These are phyloP conservation scores for Aspergillus tamarii DNA, from an alignment of 2,329 filamentous ascomycete species.

Conservation along the genomic window DNA sequence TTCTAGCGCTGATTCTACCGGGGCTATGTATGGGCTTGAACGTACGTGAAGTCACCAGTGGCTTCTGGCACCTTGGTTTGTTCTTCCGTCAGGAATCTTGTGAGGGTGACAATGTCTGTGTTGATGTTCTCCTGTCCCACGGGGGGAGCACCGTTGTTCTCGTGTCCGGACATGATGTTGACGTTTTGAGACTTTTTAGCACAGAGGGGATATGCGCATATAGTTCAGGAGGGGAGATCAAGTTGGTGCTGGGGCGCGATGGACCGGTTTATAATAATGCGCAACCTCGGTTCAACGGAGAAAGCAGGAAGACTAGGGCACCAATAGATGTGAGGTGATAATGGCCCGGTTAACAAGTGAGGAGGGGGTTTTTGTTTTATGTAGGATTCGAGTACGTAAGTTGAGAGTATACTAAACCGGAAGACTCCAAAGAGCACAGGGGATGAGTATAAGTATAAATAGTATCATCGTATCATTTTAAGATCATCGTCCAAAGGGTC, in stretches of 20 bases:
- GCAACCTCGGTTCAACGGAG: constrained; percentile 36
- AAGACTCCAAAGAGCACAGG: too few species aligned
- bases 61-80: constrained; percentile 91
- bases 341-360: not conserved
- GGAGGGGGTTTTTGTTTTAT: not conserved
- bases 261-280: constrained; percentile 11
- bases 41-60: constrained; percentile 97
- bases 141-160: constrained; percentile 51
- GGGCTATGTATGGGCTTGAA: constrained; percentile 17
- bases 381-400: not conserved
- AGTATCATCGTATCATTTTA: not conserved
- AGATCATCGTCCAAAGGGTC: not conserved
- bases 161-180: constrained; percentile 43
- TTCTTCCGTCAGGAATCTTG: constrained; percentile 93
- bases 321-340: not conserved
- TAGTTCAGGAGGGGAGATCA: constrained; percentile 2
- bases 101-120: constrained; percentile 93
- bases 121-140: constrained; percentile 78
- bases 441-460: not conserved
- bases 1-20: not conserved
- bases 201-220: constrained; percentile 10
- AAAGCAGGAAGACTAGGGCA: constrained; percentile 21
- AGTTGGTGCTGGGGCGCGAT: constrained; percentile 4
- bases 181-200: constrained; percentile 5
- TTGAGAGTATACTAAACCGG: not conserved